Conservation (phyloP, 306 rosid species). For the Ormosia semicastrata region DNA sequence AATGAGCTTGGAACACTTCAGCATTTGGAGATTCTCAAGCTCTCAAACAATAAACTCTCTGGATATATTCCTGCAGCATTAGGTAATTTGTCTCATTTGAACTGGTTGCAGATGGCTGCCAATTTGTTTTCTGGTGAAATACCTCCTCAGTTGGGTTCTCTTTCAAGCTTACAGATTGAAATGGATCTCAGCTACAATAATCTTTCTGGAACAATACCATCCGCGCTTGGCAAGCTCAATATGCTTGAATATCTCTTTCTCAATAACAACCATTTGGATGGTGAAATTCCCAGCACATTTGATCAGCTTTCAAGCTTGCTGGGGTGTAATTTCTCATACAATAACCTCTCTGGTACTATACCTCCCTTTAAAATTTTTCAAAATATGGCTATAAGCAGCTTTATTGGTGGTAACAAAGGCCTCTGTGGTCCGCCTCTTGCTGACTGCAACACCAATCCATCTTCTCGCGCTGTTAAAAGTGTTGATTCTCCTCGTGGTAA, state of each 20-base stretch:
- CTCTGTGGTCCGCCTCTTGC: constrained; percentile 82
- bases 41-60: constrained; percentile 68
- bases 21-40: constrained; percentile 81
- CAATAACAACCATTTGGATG: constrained; percentile 83
- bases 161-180: constrained; percentile 83
- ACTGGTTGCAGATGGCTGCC: constrained; percentile 79
- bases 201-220: constrained; percentile 71
- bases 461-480: constrained; percentile 35
- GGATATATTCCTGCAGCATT: constrained; percentile 68
- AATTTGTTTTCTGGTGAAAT: constrained; percentile 75
- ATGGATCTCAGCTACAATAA: constrained; percentile 88
- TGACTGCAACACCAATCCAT: constrained; percentile 46
- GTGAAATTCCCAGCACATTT: constrained; percentile 77
- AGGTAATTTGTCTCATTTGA: constrained; percentile 75
- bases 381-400: constrained; percentile 73
- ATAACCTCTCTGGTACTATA: constrained; percentile 77
- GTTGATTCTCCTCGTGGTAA: constrained; percentile 47
- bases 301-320: constrained; percentile 70
- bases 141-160: constrained; percentile 75
- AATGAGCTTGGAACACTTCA: constrained; percentile 73
- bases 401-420: constrained; percentile 65
- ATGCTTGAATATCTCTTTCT: constrained; percentile 69
- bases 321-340: constrained; percentile 90
- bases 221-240: constrained; percentile 67
- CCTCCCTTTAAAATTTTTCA: constrained; percentile 67